These are phyloP conservation scores for Claviceps purpurea DNA, from an alignment of 2,329 filamentous ascomycete species.

Conservation along the genomic window DNA sequence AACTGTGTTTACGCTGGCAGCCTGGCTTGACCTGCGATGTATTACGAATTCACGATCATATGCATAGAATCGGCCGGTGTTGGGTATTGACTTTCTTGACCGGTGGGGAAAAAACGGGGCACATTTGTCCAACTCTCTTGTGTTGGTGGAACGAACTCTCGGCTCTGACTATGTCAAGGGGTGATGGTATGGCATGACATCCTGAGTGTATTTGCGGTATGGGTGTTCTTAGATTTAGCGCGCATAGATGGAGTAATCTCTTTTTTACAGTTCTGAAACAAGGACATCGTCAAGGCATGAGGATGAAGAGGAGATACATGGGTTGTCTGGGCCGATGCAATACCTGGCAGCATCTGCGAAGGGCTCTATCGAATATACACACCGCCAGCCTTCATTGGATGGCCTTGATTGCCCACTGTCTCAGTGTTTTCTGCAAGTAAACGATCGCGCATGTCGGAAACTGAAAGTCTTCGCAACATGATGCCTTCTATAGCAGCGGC, in stretches of 20 bases:
- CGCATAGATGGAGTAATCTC: not conserved
- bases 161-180: not conserved
- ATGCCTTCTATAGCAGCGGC: not conserved
- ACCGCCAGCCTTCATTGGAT: not conserved
- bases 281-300: not conserved
- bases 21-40: not conserved
- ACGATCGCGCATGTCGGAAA: not conserved
- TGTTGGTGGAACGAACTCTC: not conserved
- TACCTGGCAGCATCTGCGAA: not conserved
- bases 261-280: not conserved
- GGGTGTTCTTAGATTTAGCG: not conserved
- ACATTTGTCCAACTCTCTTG: not conserved
- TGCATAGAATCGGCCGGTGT: constrained; percentile 1
- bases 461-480: too few relatives aligned
- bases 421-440: not conserved
- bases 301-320: not conserved
- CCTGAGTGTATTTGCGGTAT: too few relatives aligned
- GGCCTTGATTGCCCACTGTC: not conserved
- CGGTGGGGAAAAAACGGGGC: not conserved
- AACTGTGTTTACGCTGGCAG: not conserved
- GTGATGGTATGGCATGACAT: not conserved
- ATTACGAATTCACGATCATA: constrained; percentile 1
- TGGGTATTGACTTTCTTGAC: not conserved
- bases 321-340: not conserved
- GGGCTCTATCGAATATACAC: not conserved